Conservation (phyloP, 2,329 filamentous ascomycete genomes). For the Aspergillus sp. region DNA sequence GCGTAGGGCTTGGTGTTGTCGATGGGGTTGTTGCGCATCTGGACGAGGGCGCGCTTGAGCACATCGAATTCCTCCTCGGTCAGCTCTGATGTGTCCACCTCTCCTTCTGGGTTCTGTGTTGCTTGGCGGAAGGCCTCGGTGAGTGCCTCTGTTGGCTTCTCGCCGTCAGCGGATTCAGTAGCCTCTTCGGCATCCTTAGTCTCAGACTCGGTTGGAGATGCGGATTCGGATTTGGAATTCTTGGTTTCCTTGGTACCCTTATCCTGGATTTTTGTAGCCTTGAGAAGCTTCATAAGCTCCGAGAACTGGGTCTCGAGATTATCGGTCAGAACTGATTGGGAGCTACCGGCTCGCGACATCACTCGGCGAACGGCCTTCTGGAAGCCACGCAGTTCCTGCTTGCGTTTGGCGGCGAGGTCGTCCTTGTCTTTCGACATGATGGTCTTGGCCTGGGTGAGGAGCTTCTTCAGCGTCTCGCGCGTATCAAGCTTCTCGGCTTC, state of each 20-base stretch:
- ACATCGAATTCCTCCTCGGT: conserved; percentile 49
- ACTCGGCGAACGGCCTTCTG: conserved; percentile 63
- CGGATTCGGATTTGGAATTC: conserved; percentile 11
- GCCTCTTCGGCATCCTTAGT: neutral
- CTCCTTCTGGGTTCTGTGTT: conserved; percentile 28
- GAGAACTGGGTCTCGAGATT: conserved; percentile 57
- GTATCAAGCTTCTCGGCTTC: conserved; percentile 44
- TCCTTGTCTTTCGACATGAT: conserved; percentile 56
- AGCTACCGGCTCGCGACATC: conserved; percentile 54
- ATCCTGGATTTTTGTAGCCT: conserved; percentile 36
- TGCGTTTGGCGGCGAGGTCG: conserved; percentile 65
- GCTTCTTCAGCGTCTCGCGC: conserved; percentile 51
- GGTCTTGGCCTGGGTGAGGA: conserved; percentile 60
- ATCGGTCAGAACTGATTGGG: conserved; percentile 40
- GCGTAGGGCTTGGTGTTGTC: conserved; percentile 79
- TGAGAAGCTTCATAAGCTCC: conserved; percentile 50
- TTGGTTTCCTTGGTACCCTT: conserved; percentile 19
- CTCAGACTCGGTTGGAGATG: conserved; percentile 7
- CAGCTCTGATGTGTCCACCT: conserved; percentile 47
- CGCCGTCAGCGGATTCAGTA: conserved; percentile 14
- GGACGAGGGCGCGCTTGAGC: conserved; percentile 57
- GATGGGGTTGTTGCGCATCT: conserved; percentile 71
- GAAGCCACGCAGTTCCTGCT: conserved; percentile 74
- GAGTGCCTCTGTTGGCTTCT: conserved; percentile 28
- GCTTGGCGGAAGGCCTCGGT: conserved; percentile 35